Evolutionary conservation across 768 basidiomycete genomes (phyloP), one percentile per base, ranked within the genome.

Genomic region (Porpolomopsis calyptriformis): DNA sequence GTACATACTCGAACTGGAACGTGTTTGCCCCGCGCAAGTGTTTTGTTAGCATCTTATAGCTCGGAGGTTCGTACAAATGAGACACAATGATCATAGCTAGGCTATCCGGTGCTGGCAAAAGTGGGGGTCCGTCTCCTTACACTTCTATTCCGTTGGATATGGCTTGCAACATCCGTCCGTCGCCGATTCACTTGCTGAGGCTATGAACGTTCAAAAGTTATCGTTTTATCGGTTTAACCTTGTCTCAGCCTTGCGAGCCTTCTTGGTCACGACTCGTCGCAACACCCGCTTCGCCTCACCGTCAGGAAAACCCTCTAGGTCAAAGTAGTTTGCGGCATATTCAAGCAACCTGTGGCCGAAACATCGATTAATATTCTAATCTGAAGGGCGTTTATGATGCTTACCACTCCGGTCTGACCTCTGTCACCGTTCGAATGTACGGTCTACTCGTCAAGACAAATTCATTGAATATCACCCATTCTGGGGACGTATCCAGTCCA

Each of bases 381-480:
- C 42, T 18, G 11, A 12, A 47, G 23, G 8, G 9, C 24, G 40
- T 4, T 18, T 8, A 31, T 42, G 20, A 9, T 8, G 65, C 72
- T 36, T 58, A 88, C 91, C 96, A 98, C 56, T 94, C 91, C 2
- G 84, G 74, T 57, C 75, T 71, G 46, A 94, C 75, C 45, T 91
- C 89, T 0, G 92, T 82, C 16, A 94, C 89, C 0, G 88, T 94
- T 23, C 96, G 80, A 57, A 99, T 92, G 57, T 85, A 98, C 49
- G 76, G 81, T 40, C 81, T 66, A 4, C 88, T 87, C 5, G 93
- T 98, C 53, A 97, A 65, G 8, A 97, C 90, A 54, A 97, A 99
- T 64, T 94, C 92, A 57, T 93, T 90, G 70, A 85, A 92, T 7
- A 88, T 60, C 2, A 93, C 88, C 91, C 89, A 93, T 55, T 92